A percentile compares a stretch with the other conserved stretches of the same genome.
Evolutionary conservation across 2,329 filamentous ascomycete species (phyloP).

Genomic region (Cordyceps militaris): DNA sequence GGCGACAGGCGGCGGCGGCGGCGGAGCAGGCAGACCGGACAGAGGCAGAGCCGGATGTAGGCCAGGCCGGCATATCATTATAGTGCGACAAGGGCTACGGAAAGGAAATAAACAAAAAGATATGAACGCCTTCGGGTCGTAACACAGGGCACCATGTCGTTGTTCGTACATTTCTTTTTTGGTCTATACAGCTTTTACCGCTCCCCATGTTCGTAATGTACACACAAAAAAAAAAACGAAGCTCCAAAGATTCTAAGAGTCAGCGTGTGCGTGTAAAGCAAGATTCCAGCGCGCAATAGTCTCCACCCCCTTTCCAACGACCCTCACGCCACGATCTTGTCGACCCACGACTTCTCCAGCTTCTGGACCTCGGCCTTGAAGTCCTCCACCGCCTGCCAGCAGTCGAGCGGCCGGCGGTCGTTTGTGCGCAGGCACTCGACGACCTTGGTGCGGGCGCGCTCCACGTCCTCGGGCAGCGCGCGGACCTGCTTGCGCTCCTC

Average conservation of each 20-base stretch:
- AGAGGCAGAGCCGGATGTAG: conserved; percentile 13
- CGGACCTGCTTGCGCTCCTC: conserved; percentile 58
- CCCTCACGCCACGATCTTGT: conserved; percentile 58
- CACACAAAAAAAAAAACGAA: conserved; percentile 18
- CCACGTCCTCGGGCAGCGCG: conserved; percentile 62
- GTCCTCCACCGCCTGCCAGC: conserved; percentile 84
- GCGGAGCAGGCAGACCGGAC: conserved; percentile 15
- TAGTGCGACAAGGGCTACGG: not conserved
- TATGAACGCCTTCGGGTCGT: not conserved
- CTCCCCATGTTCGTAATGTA: conserved; percentile 28
- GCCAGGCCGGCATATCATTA: not conserved
- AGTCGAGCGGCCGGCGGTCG: conserved; percentile 83
- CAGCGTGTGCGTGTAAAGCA: not conserved
- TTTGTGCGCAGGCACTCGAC: conserved; percentile 75
- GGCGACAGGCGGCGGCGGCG: conserved; percentile 38
- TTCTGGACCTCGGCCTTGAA: conserved; percentile 86
- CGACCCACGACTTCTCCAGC: conserved; percentile 82
- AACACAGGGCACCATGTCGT: not conserved
- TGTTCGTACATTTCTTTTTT: conserved; percentile 20
- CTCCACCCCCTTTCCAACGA: conserved; percentile 2
- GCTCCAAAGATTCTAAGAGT: not conserved
- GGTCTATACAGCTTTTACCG: conserved; percentile 26
- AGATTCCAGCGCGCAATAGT: not conserved
- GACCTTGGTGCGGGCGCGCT: conserved; percentile 67
- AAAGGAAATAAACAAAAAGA: not conserved